Base-by-base conservation (phyloP, 2,329 filamentous ascomycete species). In the Hymenoscyphus fructigenus region DNA sequence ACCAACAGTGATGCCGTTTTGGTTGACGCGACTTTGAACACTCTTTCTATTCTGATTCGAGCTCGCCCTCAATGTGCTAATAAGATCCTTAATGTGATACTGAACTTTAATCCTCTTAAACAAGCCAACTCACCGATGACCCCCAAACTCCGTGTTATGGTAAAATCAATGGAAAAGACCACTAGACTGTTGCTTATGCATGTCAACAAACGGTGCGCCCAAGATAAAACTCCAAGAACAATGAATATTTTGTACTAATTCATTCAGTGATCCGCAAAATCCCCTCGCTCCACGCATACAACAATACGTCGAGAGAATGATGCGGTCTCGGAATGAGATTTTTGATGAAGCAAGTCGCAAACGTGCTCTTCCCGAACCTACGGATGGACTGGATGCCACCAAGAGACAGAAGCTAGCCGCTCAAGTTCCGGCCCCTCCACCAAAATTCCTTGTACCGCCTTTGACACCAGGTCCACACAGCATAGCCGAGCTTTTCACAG, bases 161-260 rank as follows among this genome's bases (percentile, higher is more conserved):
- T 96, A 67, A 92, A 89, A 78, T 98, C 94, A 5, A 95, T 99
- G 88, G 94, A 97, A 77, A 92, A 96, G 75, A 99, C 95, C 28
- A 91, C 91, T 2, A 87, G 93, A 72, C 88, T 93, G 70, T 80
- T 99, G 57, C 83, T 98, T 47, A 85, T 93, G 61, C 93, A 97
- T 77, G 81, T 97, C 61, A 82, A 90, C 70, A 94, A 94, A 79
- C 85, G 88, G 89, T 91, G 82, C 70, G 82, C 67, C 34, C 17
- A n/a, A 55, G 17, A 15, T 17, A 50, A 32, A 44, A 26, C 38
- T 29, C 58, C 47, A 61, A 56, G 57, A 36, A 9, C n/a, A 44
- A 23, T 61, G 59, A 62, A 68, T 17, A 3, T 50, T 1, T 23
- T 53, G 20, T 61, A 64, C 73, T 76, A 67, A 76, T 67, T 57